Conservation (phyloP, 2,329 filamentous ascomycete genomes). For the Amauroascus niger region DNA sequence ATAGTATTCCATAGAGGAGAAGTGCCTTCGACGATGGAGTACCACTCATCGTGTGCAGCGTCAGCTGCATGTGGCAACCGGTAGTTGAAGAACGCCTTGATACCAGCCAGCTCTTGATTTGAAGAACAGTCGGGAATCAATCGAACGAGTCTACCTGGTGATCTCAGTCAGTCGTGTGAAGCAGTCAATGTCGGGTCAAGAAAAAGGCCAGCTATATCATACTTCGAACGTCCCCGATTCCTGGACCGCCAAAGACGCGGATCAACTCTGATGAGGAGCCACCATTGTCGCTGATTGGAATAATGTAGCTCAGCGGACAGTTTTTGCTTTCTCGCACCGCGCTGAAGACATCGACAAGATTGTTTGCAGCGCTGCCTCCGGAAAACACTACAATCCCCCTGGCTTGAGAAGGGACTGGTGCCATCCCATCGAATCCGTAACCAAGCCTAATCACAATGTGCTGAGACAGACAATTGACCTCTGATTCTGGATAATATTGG, state of each 20-base stretch:
- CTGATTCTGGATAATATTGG: not conserved
- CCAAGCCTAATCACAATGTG: not conserved
- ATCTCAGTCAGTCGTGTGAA: not conserved
- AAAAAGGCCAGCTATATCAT: too few relatives aligned
- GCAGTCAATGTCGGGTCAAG: slow-evolving; percentile 11
- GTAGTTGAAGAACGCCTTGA: slow-evolving; percentile 80
- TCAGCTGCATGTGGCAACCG: slow-evolving; percentile 56
- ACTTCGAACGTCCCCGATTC: slow-evolving; percentile 70
- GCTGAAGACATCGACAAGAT: slow-evolving; percentile 80
- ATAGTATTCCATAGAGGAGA: slow-evolving; percentile 65
- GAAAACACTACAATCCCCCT: slow-evolving; percentile 74
- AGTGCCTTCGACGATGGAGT: slow-evolving; percentile 74
- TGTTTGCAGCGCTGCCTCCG: slow-evolving; percentile 89
- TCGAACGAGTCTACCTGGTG: slow-evolving; percentile 72
- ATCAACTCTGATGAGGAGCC: slow-evolving; percentile 90
- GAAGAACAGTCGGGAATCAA: slow-evolving; percentile 62
- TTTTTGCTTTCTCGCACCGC: slow-evolving; percentile 53
- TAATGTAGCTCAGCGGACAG: slow-evolving; percentile 69
- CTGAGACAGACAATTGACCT: not conserved
- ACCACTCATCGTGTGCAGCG: slow-evolving; percentile 67
- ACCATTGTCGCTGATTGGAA: slow-evolving; percentile 93
- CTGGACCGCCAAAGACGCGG: slow-evolving; percentile 86
- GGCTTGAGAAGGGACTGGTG: not conserved
- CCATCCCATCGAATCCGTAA: not conserved
- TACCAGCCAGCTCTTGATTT: slow-evolving; percentile 58